Conservation (phyloP, 345 rosid genomes). For the Melaleuca quinquenervia region DNA sequence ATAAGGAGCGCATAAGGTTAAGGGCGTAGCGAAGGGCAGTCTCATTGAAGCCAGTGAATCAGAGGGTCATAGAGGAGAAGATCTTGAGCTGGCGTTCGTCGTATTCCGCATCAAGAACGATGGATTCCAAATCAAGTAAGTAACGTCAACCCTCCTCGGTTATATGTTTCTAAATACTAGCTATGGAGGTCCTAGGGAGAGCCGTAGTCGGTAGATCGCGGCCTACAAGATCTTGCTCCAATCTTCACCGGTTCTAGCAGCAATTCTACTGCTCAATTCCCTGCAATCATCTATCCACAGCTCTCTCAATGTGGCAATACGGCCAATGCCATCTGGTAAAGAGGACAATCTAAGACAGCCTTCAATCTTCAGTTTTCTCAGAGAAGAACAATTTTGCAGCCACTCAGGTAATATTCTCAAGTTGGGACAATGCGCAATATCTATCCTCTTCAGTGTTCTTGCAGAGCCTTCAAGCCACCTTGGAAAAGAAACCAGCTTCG, state of each 20-base stretch:
- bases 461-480: slow-evolving; percentile 11
- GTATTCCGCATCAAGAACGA: too few species aligned
- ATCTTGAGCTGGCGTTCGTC: too few species aligned
- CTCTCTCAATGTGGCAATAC: slow-evolving; percentile 1
- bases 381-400: background rate
- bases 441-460: background rate
- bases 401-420: slow-evolving; percentile 3
- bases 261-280: background rate
- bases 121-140: too few species aligned
- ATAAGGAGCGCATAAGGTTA: too few species aligned
- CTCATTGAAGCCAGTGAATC: too few species aligned
- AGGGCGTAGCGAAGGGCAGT: too few species aligned
- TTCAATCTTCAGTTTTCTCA: background rate
- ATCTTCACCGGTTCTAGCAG: slow-evolving; percentile 7
- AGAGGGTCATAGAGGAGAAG: too few species aligned
- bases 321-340: slow-evolving; percentile 1
- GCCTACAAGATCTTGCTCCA: too few species aligned
- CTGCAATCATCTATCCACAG: slow-evolving; percentile 2
- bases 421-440: background rate
- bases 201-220: too few species aligned
- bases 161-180: too few species aligned
- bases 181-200: too few species aligned
- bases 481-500: slow-evolving; percentile 4
- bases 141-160: too few species aligned
- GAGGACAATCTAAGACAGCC: slow-evolving; percentile 1